Base-by-base conservation (phyloP, 345 rosid species). In the Zanthoxylum bungeanum region DNA sequence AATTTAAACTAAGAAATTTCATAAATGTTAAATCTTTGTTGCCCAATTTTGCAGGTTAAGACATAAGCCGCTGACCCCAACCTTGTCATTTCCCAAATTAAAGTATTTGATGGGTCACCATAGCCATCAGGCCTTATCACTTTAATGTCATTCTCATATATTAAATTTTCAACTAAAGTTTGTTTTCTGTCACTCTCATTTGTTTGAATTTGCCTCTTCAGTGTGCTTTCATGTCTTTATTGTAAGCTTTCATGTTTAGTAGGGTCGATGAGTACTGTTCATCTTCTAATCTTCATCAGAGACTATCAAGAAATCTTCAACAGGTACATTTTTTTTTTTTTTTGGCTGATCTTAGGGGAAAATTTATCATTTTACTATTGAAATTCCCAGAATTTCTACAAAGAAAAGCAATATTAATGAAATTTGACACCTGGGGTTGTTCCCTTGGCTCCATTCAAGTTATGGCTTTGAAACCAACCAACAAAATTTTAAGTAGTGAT, bases 71-170 rank as follows among this genome's bases (percentile, higher is more conserved):
- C 44, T 31, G 73, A 70, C 64, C 66, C 56, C 64, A 70, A 59
- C 17, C 46, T 44, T 46, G 56, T 44, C 73, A 31, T 28, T 33
- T 33, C 36, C 28, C 22, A 33, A 69, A 56, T 44, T 70, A 59
- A 70, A 70, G 73, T 70, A 44, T 53, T 59, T 44, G 65, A 70
- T 44, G 73, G 73, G 73, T 70, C 66, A 46, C 49, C 49, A 4
- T 44, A 31, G 36, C 24, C 24, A 24, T 24, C 62, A 25, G 62
- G 72, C 66, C 73, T 46, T 31, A 31, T 59, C 28, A 30, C 66
- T 58, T 70, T 58, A 70, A 58, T 31, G 73, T 56, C 63, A 27
- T 27, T 25, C 39, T 22, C 12, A 9, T 17, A 37, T 22, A 46
- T 19, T 1, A 34, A 24, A 36, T 6, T 39, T 28, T 19, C 17